phyloP scores from a whole-genome alignment of 2,329 filamentous ascomycete genomes.

The Epichloe gansuensis region DNA sequence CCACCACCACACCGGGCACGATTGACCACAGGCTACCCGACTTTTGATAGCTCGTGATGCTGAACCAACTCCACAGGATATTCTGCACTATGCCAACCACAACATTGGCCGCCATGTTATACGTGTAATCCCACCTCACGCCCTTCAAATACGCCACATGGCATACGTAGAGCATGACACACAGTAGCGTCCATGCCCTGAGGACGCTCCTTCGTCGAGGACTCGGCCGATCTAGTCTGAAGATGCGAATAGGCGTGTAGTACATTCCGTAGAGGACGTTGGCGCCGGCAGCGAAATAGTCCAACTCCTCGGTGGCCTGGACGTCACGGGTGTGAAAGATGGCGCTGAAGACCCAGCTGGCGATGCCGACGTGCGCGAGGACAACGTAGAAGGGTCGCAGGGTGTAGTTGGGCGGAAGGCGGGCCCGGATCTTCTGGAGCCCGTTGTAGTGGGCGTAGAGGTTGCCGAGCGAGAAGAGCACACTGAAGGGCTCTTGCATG shows the following conservation, averaged over 20 bases:
- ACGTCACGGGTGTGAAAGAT: slow-evolving; percentile 91
- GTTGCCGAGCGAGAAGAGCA: slow-evolving; percentile 89
- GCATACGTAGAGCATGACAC: slow-evolving; percentile 54
- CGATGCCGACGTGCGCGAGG: slow-evolving; percentile 71
- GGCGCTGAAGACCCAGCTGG: slow-evolving; percentile 78
- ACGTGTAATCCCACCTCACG: slow-evolving; percentile 87
- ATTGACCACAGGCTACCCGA: slow-evolving; percentile 67
- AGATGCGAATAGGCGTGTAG: slow-evolving; percentile 70
- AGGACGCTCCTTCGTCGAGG: slow-evolving; percentile 39
- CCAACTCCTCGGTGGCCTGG: slow-evolving; percentile 73
- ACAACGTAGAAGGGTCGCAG: slow-evolving; percentile 68
- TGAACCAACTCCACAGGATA: slow-evolving; percentile 75
- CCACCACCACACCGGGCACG: slow-evolving; percentile 83
- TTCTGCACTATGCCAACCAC: slow-evolving; percentile 71
- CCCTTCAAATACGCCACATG: slow-evolving; percentile 79
- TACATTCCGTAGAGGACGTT: slow-evolving; percentile 86
- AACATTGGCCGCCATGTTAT: slow-evolving; percentile 96
- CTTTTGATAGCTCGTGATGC: slow-evolving; percentile 58
- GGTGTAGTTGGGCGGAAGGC: slow-evolving; percentile 61
- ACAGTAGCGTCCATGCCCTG: slow-evolving; percentile 64
- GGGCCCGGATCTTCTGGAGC: slow-evolving; percentile 54
- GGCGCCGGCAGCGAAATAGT: slow-evolving; percentile 90
- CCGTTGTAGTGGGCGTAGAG: slow-evolving; percentile 74
- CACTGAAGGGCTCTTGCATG: slow-evolving; percentile 88
- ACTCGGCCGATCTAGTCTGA: slow-evolving; percentile 57